Evolutionary conservation across 2,329 filamentous ascomycete genomes (phyloP), one percentile per base, ranked within the genome.

Genomic region (Phaeoacremonium minimum): DNA sequence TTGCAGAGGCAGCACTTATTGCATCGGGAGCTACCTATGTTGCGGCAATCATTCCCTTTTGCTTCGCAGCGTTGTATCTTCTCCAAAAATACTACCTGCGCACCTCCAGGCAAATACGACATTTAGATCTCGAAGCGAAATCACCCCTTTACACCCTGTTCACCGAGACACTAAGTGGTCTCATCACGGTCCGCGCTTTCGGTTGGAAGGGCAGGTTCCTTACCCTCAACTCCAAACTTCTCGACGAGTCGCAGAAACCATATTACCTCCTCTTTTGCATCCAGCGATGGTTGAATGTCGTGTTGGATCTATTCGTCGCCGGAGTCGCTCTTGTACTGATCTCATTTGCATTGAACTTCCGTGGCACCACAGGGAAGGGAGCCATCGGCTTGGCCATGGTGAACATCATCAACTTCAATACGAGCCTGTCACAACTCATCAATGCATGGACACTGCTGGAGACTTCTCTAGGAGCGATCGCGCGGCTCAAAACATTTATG

Each of bases 231-330:
- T 11, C 16, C 7, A 13, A 7, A 3, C 32, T 20, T 4, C 32
- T 26, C 4, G 64, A 74, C 38, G 49, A 49, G 9, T 71, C 67
- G 0, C 71, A 75, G 37, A 58, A 60, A 28, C 71, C 72, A 1
- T 69, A 67, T 32, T 75, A 75, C 41, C 55, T 70, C 4, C 59
- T 74, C 35, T 67, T 63, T 38, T 61, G 61, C 18, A 61, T 73
- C 7, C 71, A 75, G 44, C 53, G 67, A 28, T 75, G 69, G 69
- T 54, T 74, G 2, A 61, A 58, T 1, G 44, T 75, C 2, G 67
- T 69, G 0, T 46, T 75, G 2, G 69, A 74, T 39, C 47, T 75
- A 12, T 54, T 73, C 28, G 51, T 64, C 4, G 16, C 31, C n/a
- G 31, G n/a, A 9, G 12, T 32, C 11, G 31, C 31, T 7, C 5